Evolutionary conservation across 2,329 filamentous ascomycete genomes (phyloP).

Genomic region (Colletotrichum costaricense): DNA sequence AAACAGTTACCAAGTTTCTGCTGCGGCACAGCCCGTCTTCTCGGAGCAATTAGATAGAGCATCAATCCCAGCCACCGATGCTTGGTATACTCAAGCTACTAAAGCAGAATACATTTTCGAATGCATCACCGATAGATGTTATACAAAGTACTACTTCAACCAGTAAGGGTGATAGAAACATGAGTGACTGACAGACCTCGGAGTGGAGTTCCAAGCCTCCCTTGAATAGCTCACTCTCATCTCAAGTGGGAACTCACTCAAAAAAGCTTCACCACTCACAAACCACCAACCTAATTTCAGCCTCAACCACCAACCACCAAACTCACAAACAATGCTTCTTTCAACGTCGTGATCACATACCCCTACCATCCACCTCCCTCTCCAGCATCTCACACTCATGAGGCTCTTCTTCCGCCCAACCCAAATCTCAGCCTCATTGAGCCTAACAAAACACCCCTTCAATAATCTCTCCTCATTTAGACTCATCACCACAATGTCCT

Average conservation of each 20-base stretch:
- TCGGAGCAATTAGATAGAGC: too few relatives aligned
- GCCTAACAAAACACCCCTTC: neutral
- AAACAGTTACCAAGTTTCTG: too few relatives aligned
- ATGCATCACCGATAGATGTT: accelerated
- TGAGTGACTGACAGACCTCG: neutral
- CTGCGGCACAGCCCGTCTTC: too few relatives aligned
- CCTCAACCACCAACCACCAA: slow-evolving; percentile 7
- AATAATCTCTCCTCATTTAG: neutral
- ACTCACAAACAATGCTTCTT: neutral
- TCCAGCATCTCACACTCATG: neutral
- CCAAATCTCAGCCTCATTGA: neutral
- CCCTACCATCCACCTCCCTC: neutral
- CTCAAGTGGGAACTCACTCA: slow-evolving; percentile 9
- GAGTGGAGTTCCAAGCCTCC: neutral
- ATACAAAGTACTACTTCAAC: too few relatives aligned
- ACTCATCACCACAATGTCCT: slow-evolving; percentile 5
- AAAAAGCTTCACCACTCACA: slow-evolving; percentile 3
- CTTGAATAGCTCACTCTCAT: neutral
- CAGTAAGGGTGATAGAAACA: too few relatives aligned
- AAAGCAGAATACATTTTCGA: accelerated
- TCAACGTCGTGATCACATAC: neutral
- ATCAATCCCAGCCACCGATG: too few relatives aligned
- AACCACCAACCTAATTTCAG: slow-evolving; percentile 18
- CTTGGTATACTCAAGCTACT: too few relatives aligned
- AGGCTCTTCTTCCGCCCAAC: neutral